Percentiles rank a stretch among this genome's conserved stretches.
These are phyloP conservation scores for Nitzschia inconspicua DNA, from an alignment of 108 stramenopile species.

Conservation along the genomic window DNA sequence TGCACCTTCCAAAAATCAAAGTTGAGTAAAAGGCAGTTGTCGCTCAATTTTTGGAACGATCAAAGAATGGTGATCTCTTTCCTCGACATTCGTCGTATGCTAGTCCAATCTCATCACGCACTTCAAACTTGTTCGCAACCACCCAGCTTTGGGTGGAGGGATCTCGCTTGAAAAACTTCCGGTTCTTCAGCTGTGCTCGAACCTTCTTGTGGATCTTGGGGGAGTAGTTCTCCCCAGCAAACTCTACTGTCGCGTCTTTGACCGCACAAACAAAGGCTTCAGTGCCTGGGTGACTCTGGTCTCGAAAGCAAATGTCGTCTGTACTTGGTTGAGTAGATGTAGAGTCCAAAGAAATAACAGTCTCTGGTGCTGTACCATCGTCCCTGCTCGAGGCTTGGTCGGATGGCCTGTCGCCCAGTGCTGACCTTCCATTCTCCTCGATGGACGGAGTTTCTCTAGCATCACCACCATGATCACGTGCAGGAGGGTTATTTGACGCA, in stretches of 20 bases:
- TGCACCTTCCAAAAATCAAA: no score
- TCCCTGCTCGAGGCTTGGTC: not conserved
- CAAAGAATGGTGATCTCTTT: no score
- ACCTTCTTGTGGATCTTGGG: constrained; percentile 12
- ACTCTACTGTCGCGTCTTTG: not conserved
- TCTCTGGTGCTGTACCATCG: not conserved
- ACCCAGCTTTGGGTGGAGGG: constrained; percentile 7
- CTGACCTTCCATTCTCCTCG: not conserved
- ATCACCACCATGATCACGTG: not conserved
- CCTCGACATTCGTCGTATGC: constrained; percentile 1
- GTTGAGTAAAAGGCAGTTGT: no score
- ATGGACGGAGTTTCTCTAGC: not conserved
- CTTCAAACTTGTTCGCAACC: constrained; percentile 14
- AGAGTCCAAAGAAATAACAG: not conserved
- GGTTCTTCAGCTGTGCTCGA: constrained; percentile 1
- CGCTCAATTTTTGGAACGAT: no score
- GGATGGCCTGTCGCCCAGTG: not conserved
- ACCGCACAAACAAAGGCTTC: constrained; percentile 5
- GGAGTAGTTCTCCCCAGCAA: constrained; percentile 7
- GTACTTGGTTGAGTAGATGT: not conserved
- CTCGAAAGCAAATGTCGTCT: constrained; percentile 21
- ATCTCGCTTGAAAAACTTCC: constrained; percentile 16
- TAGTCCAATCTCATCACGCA: not conserved
- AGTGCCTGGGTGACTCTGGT: constrained; percentile 8
- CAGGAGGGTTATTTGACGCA: constrained; percentile 8